Percentiles rank a stretch among this genome's conserved stretches.
Evolutionary conservation across 768 basidiomycete genomes (phyloP).

Genomic region (Nevesoporus exiguus): DNA sequence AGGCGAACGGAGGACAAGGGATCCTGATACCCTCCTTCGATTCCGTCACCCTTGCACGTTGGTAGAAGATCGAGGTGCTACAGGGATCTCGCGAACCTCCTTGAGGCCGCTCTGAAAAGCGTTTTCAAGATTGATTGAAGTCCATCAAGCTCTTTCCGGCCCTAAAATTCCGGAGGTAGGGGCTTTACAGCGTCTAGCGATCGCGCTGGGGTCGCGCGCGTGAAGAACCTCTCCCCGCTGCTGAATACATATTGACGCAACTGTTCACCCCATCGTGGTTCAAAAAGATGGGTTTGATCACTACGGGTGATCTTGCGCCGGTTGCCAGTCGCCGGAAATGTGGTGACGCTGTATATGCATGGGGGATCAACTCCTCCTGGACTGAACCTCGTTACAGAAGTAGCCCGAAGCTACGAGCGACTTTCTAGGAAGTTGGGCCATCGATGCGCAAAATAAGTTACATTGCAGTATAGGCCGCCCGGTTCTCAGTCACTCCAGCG

Average conservation of each 20-base stretch:
- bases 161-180: background rate
- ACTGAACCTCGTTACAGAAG: constrained; percentile 5
- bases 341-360: constrained; percentile 4
- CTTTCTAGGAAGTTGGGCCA: background rate
- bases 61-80: background rate
- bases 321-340: constrained; percentile 23
- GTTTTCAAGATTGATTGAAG: background rate
- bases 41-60: background rate
- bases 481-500: background rate
- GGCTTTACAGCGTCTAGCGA: background rate
- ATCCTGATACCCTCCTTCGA: constrained; percentile 1
- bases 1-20: background rate
- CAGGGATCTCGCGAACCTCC: background rate
- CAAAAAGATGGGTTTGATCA: constrained; percentile 28
- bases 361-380: constrained; percentile 6
- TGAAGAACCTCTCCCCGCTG: background rate
- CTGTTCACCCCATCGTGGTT: constrained; percentile 23
- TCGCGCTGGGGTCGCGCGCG: background rate
- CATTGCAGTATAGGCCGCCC: background rate
- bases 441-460: background rate
- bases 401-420: constrained; percentile 2
- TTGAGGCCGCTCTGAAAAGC: background rate
- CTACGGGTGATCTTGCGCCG: constrained; percentile 20
- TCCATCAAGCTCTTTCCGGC: background rate
- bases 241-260: constrained; percentile 17